Conservation (phyloP, 768 basidiomycete genomes). For the Rhizopogon sp. region DNA sequence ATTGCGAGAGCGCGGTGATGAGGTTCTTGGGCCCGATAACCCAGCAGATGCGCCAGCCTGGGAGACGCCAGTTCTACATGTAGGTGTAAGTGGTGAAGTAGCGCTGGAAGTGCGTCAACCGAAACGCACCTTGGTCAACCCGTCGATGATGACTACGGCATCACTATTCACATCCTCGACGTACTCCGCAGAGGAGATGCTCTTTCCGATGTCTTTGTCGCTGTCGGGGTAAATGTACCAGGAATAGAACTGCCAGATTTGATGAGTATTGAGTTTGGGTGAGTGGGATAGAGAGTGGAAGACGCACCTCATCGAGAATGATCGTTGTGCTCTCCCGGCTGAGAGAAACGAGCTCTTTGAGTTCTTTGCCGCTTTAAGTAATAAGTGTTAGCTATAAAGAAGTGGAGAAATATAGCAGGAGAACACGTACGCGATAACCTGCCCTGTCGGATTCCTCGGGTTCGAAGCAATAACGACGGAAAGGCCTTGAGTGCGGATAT, state of each 20-base stretch:
- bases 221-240: slow-evolving; percentile 92
- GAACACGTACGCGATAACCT: slow-evolving; percentile 56
- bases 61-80: slow-evolving; percentile 85
- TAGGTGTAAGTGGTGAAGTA: slow-evolving; percentile 14
- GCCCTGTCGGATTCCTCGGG: slow-evolving; percentile 97
- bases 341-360: slow-evolving; percentile 73
- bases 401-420: neutral
- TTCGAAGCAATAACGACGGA: slow-evolving; percentile 87
- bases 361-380: slow-evolving; percentile 61
- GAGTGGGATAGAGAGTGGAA: neutral
- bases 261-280: neutral
- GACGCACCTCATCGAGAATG: slow-evolving; percentile 71
- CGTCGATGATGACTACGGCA: slow-evolving; percentile 81
- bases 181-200: slow-evolving; percentile 78
- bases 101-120: neutral
- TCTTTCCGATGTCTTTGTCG: slow-evolving; percentile 67
- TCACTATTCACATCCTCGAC: slow-evolving; percentile 87
- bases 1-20: slow-evolving; percentile 87
- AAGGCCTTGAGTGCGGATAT: slow-evolving; percentile 79
- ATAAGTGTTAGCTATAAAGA: slow-evolving; percentile 5
- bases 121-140: slow-evolving; percentile 74
- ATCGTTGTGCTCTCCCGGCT: slow-evolving; percentile 77
- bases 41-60: slow-evolving; percentile 95
- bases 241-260: slow-evolving; percentile 69
- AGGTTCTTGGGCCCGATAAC: slow-evolving; percentile 88